These are phyloP conservation scores for Pilatotrama ljubarskyi DNA, from an alignment of 768 basidiomycete genomes.

Conservation along the genomic window DNA sequence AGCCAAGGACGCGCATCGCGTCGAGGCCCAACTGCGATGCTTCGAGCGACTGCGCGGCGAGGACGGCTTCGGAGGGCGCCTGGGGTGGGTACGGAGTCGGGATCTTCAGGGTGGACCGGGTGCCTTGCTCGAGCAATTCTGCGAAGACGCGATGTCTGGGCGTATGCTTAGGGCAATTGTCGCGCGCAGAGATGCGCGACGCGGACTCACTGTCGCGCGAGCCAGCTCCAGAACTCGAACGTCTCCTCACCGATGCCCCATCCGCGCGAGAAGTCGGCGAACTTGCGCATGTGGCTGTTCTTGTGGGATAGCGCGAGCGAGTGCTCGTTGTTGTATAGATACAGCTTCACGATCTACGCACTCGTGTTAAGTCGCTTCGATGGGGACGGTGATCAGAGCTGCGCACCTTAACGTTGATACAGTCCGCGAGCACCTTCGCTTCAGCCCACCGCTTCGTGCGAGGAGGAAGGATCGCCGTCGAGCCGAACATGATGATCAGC, in stretches of 20 bases:
- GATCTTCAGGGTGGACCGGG: slow-evolving; percentile 58
- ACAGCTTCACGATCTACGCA: slow-evolving; percentile 80
- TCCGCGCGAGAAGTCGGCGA: slow-evolving; percentile 81
- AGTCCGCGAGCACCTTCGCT: slow-evolving; percentile 94
- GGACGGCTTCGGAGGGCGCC: slow-evolving; percentile 28
- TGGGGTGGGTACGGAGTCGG: slow-evolving; percentile 55
- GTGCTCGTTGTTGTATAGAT: slow-evolving; percentile 89
- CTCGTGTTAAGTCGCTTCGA: neutral
- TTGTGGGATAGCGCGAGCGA: slow-evolving; percentile 80
- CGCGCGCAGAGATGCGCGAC: neutral
- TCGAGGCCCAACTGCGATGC: slow-evolving; percentile 52
- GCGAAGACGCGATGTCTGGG: slow-evolving; percentile 73
- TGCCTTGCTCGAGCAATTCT: slow-evolving; percentile 86
- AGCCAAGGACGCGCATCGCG: slow-evolving; percentile 58
- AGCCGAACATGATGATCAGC: slow-evolving; percentile 85
- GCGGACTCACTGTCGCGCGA: slow-evolving; percentile 77
- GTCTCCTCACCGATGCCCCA: slow-evolving; percentile 98
- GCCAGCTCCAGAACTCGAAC: slow-evolving; percentile 98
- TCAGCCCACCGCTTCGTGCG: slow-evolving; percentile 98
- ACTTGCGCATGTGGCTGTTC: slow-evolving; percentile 80
- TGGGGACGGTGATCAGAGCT: neutral
- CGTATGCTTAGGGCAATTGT: neutral
- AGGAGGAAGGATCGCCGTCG: slow-evolving; percentile 81
- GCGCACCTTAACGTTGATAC: slow-evolving; percentile 83
- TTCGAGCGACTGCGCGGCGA: slow-evolving; percentile 27